Percentiles rank a stretch among this genome's conserved stretches.
Conservation (phyloP, 495 filamentous ascomycete genomes). For the Chlorociboria aeruginascens region DNA sequence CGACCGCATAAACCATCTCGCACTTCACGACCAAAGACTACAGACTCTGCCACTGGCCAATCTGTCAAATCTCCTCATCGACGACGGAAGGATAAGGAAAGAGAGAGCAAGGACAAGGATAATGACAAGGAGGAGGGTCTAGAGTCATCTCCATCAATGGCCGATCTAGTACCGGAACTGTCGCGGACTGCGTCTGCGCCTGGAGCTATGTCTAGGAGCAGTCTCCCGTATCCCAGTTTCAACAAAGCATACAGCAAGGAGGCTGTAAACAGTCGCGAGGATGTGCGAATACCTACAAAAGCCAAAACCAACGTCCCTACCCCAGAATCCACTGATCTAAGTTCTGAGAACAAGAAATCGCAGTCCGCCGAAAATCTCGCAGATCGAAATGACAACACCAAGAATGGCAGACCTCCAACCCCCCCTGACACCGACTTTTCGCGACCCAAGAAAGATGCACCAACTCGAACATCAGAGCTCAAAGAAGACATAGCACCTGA, state of each 20-base stretch:
- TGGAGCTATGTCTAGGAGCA: conserved; percentile 35
- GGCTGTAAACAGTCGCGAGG: conserved; percentile 50
- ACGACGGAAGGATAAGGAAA: conserved; percentile 13
- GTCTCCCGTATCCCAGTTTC: conserved; percentile 72
- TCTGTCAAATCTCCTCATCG: conserved; percentile 11
- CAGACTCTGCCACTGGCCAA: conserved; percentile 20
- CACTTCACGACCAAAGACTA: conserved; percentile 15
- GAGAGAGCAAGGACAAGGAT: conserved; percentile 4
- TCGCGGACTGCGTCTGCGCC: conserved; percentile 24
- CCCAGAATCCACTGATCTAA: conserved; percentile 20
- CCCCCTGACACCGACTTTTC: conserved; percentile 45
- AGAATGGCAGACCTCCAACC: conserved; percentile 36
- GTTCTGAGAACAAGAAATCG: conserved; percentile 13
- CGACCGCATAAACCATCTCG: conserved; percentile 17
- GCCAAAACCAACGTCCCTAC: conserved; percentile 13
- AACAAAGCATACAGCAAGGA: conserved; percentile 88
- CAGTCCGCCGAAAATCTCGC: conserved; percentile 17
- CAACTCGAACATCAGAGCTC: conserved; percentile 13
- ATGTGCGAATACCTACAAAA: conserved; percentile 23
- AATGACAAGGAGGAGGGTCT: conserved; percentile 10
- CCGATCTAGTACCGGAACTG: conserved; percentile 38
- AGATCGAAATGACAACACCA: conserved; percentile 7
- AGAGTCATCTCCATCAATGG: conserved; percentile 14
- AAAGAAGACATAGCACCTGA: conserved; percentile 15
- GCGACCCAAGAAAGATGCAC: conserved; percentile 20